Conservation (phyloP, 140 eudicot species). For the Oenanthe javanica region DNA sequence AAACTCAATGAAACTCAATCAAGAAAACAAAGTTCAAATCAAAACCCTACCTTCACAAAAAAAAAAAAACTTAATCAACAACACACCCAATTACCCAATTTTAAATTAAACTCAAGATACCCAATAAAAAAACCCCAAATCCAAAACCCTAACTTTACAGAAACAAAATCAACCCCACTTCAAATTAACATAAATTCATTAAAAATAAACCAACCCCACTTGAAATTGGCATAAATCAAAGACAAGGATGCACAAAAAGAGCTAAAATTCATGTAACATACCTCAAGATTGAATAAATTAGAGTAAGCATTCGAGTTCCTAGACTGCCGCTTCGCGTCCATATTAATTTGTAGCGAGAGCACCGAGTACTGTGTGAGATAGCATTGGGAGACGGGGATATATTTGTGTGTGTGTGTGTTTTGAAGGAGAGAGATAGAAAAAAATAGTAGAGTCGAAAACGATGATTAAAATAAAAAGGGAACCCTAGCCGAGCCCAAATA, state of each 20-base stretch:
- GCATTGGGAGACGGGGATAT: conserved; percentile 14
- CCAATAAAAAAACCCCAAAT: background rate
- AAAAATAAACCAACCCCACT: background rate
- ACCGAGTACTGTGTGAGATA: conserved; percentile 20
- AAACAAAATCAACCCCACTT: conserved; percentile 15
- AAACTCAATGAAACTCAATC: background rate
- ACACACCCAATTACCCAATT: background rate
- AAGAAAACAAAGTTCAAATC: background rate
- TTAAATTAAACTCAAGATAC: background rate
- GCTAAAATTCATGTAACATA: conserved; percentile 18
- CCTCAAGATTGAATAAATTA: conserved; percentile 88
- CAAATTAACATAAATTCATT: background rate
- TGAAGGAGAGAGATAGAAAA: background rate
- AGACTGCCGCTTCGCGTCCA: conserved; percentile 50
- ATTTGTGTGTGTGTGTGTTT: background rate
- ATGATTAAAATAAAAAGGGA: conserved; percentile 5
- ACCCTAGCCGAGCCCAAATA: conserved; percentile 48
- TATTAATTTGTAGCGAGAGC: conserved; percentile 13
- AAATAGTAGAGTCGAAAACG: conserved; percentile 15
- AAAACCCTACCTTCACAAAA: conserved; percentile 2
- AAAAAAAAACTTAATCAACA: background rate
- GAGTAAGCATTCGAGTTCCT: conserved; percentile 41
- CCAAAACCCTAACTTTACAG: conserved; percentile 13
- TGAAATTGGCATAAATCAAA: background rate
- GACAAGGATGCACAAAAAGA: background rate